Percentiles rank a stretch among this genome's conserved stretches.
These are phyloP conservation scores for Solanum pennellii DNA, from an alignment of 257 asterid species.

Conservation along the genomic window DNA sequence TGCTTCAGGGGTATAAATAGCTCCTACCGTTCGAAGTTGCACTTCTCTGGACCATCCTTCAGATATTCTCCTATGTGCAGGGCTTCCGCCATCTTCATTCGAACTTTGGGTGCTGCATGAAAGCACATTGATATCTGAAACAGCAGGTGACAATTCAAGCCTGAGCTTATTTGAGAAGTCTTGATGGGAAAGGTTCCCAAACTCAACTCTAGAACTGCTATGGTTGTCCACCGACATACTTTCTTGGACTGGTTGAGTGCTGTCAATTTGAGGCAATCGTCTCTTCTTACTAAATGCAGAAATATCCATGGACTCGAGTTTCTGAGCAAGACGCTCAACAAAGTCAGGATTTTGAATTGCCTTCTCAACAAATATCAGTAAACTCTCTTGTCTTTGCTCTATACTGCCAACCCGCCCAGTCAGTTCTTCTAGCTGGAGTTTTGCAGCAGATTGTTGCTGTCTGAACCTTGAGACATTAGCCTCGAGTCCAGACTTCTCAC, in stretches of 20 bases:
- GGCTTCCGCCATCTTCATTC: conserved; percentile 55
- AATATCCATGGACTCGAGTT: conserved; percentile 75
- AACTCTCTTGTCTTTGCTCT: conserved; percentile 64
- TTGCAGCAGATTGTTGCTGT: conserved; percentile 58
- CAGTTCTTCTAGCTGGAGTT: conserved; percentile 46
- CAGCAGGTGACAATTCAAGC: conserved; percentile 66
- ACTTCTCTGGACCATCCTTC: conserved; percentile 40
- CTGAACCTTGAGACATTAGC: conserved; percentile 30
- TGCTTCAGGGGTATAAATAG: conserved; percentile 34
- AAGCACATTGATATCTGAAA: conserved; percentile 57
- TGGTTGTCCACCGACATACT: conserved; percentile 36
- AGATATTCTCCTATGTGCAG: conserved; percentile 23
- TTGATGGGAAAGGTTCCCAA: conserved; percentile 26
- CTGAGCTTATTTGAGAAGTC: conserved; percentile 62
- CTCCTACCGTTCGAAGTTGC: conserved; percentile 27
- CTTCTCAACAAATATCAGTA: conserved; percentile 45
- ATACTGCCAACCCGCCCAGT: conserved; percentile 41
- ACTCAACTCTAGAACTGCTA: conserved; percentile 40
- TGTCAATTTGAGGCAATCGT: conserved; percentile 57
- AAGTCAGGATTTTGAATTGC: conserved; percentile 59
- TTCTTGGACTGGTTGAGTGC: conserved; percentile 33
- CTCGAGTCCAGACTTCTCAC: conserved; percentile 60
- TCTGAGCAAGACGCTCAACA: conserved; percentile 51
- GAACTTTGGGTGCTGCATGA: conserved; percentile 87
- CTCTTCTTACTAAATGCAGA: conserved; percentile 75